Base-by-base conservation (phyloP, 2,329 filamentous ascomycete genomes). In the Claviceps fusiformis region DNA sequence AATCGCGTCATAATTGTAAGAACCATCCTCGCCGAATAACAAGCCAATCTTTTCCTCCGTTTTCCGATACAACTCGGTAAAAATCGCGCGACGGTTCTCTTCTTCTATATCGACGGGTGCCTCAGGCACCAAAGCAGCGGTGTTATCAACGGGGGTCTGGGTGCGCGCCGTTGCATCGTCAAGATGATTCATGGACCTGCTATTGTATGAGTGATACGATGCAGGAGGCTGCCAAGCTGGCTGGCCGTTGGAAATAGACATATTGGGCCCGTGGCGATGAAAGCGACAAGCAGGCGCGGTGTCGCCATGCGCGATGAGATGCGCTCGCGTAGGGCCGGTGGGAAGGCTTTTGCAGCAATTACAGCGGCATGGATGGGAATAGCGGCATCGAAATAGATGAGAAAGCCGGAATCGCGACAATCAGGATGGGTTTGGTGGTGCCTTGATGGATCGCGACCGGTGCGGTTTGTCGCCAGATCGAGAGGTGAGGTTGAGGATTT, bases 41-140 rank as follows among this genome's bases (percentile, higher is more conserved):
- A 82, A 75, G 59, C 83, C 80, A 64, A 96, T 84, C 71, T 83
- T 86, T 62, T 82, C 79, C 71, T 96, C 89, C 63, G 82, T 85
- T 69, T 81, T 81, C 66, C 81, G 81, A 76, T 87, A 95, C 55
- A 91, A 74, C 56, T 89, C 82, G 67, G 82, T 81, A 70, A 96
- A 93, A 66, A 84, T 75, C 65, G 82, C 77, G 70, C 86, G 85
- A 67, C 83, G 79, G 62, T 81, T 79, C 67, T 91, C 86, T 52
- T 89, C 86, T 64, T 85, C 70, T 64, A 76, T 73, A 70, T 83
- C 78, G 58, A 69, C 62, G 60, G 76, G 71, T 77, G 79, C 76
- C 77, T 82, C 79, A 77, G 79, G 79, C 77, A 81, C 71, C 75
- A 75, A 74, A 55, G 69, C 65, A 59, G 69, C 67, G 62, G 71